Conservation (phyloP, 2,329 filamentous ascomycete species). For the Calonectria pseudoreteaudii region DNA sequence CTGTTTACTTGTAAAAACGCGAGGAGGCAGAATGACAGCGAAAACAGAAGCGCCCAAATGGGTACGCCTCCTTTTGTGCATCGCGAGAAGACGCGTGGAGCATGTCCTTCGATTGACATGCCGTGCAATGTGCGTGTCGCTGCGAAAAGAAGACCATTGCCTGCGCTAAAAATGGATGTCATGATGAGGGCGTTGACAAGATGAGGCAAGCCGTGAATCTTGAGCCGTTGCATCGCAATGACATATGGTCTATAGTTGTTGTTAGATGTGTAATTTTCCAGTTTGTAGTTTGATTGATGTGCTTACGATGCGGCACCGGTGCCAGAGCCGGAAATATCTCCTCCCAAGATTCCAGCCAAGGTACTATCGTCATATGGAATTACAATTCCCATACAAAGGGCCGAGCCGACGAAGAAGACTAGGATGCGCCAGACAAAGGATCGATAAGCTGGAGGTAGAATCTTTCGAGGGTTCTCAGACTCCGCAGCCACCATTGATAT, state of each 20-base stretch:
- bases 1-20: constrained; percentile 30
- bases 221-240: constrained; percentile 20
- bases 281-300: not conserved
- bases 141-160: constrained; percentile 66
- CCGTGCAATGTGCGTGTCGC: constrained; percentile 19
- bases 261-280: not conserved
- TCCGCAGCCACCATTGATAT: constrained; percentile 24
- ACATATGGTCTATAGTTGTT: not conserved
- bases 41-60: constrained; percentile 18
- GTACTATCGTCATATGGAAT: constrained; percentile 18
- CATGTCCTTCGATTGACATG: constrained; percentile 60
- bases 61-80: constrained; percentile 20
- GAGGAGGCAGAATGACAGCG: constrained; percentile 23
- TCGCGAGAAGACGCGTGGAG: constrained; percentile 35
- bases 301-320: constrained; percentile 24
- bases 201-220: constrained; percentile 58
- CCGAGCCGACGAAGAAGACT: constrained; percentile 75
- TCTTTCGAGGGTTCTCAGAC: constrained; percentile 60
- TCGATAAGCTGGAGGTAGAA: constrained; percentile 78
- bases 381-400: constrained; percentile 24
- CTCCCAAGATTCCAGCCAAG: constrained; percentile 1
- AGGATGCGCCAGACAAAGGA: constrained; percentile 79
- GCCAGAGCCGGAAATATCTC: constrained; percentile 11
- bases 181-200: constrained; percentile 62
- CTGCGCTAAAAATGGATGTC: constrained; percentile 62